These are phyloP conservation scores for Aureobasidium subglaciale DNA, from an alignment of 2,329 filamentous ascomycete species.

Conservation along the genomic window DNA sequence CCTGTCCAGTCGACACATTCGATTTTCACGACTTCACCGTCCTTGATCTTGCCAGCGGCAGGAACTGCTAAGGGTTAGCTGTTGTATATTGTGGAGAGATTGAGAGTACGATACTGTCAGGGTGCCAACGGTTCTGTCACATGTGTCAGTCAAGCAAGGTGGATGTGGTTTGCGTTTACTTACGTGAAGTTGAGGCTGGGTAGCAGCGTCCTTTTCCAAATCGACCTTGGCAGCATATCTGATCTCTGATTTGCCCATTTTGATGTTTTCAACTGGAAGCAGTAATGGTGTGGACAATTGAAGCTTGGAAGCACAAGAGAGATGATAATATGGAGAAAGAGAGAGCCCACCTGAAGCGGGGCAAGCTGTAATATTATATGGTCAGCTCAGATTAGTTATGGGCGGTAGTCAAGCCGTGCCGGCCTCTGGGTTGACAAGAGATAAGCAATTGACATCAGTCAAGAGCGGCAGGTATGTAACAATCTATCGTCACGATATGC, in stretches of 20 bases:
- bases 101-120: slow-evolving; percentile 59
- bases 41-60: slow-evolving; percentile 62
- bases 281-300: not conserved
- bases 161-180: slow-evolving; percentile 25
- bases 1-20: slow-evolving; percentile 73
- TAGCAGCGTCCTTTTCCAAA: slow-evolving; percentile 61
- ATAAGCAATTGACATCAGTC: slow-evolving; percentile 1
- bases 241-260: slow-evolving; percentile 50
- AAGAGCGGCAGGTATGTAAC: slow-evolving; percentile 3
- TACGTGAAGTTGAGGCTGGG: slow-evolving; percentile 66
- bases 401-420: not conserved
- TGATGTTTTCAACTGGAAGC: not conserved
- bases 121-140: slow-evolving; percentile 87
- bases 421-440: not conserved
- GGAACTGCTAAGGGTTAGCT: slow-evolving; percentile 52
- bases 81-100: not conserved
- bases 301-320: not conserved
- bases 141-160: not conserved
- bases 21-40: slow-evolving; percentile 85
- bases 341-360: not conserved
- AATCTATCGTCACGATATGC: slow-evolving; percentile 5
- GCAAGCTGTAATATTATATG: not conserved
- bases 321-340: not conserved
- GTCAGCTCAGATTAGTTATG: not conserved
- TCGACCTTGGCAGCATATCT: slow-evolving; percentile 68